Base-by-base conservation (phyloP, 202 grass and related monocot species). In the Carex arenaria region DNA sequence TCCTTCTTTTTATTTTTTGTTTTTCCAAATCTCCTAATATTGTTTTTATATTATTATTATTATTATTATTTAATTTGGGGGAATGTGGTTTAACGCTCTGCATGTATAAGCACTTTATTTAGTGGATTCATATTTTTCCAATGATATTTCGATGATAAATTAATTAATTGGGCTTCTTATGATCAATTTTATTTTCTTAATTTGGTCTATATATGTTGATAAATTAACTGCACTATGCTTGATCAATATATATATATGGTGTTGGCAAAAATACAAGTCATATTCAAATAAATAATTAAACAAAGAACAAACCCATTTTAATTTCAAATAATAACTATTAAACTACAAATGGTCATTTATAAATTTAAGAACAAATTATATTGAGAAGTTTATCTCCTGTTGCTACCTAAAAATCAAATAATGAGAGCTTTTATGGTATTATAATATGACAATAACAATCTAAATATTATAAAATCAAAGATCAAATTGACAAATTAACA, bases 121-220 rank as follows among this genome's bases (percentile, higher is more conserved):
- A 60, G 53, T 59, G 74, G 30, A 55, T 77, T 20, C 36, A 51
- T 36, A 78, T 59, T 78, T 60, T 60, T 78, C 23, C 26, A 78
- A 60, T 78, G 53, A 55, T 78, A 59, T 78, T 78, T 20, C 30
- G 18, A 20, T 40, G 30, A 57, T 40, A 59, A 38, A 57, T 78
- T 60, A 60, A 78, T 78, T 78, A 60, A 78, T 78, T 78, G 17
- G 53, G 14, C 17, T 20, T 59, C 30, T 77, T 31, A n/a, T 78
- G 3, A 40, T 54, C 17, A 40, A 61, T 54, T 60, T 74, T 40
- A 2, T 57, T 56, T 36, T 38, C 38, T 36, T 38, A 59, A 17
- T 54, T 56, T n/a, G 1, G 13, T 61, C 45, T 49, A 49, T 11
- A 9, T 36, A 52, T 40, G 53, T 38, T 77, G 6, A 78, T 60